These are phyloP conservation scores for Flagelloscypha sp. DNA, from an alignment of 768 basidiomycete genomes.

Conservation along the genomic window DNA sequence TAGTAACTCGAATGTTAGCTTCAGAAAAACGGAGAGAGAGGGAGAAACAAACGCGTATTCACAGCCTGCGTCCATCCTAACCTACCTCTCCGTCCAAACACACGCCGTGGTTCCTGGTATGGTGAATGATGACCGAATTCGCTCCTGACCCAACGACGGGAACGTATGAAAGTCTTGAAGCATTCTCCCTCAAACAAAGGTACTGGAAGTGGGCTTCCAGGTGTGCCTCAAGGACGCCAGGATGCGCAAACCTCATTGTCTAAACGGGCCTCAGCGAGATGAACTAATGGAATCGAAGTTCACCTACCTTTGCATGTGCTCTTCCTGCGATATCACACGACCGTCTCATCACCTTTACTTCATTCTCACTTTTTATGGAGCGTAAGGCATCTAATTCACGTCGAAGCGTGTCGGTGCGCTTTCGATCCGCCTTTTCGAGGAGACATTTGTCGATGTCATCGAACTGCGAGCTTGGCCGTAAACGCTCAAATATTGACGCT, in stretches of 20 bases:
- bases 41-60: conserved; percentile 65
- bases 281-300: neutral
- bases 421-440: too few relatives aligned
- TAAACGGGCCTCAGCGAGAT: conserved; percentile 19
- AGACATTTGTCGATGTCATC: too few relatives aligned
- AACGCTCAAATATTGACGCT: too few relatives aligned
- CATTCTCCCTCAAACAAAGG: conserved; percentile 66
- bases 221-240: conserved; percentile 48
- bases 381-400: too few relatives aligned
- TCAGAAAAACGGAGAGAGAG: neutral
- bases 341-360: conserved; percentile 69
- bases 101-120: conserved; percentile 83
- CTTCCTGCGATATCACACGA: conserved; percentile 85
- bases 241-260: conserved; percentile 76
- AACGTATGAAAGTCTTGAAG: conserved; percentile 90
- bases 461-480: too few relatives aligned
- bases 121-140: conserved; percentile 89
- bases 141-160: conserved; percentile 93
- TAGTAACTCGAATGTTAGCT: conserved; percentile 19
- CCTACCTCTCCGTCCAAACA: conserved; percentile 61
- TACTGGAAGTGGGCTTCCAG: conserved; percentile 88
- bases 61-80: conserved; percentile 88
- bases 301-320: conserved; percentile 72
- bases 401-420: too few relatives aligned
- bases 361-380: conserved; percentile 69